Evolutionary conservation across 352 stramenopile genomes (phyloP), one percentile per base, ranked within the genome.

Genomic region (Halophytophthora batemanensis): DNA sequence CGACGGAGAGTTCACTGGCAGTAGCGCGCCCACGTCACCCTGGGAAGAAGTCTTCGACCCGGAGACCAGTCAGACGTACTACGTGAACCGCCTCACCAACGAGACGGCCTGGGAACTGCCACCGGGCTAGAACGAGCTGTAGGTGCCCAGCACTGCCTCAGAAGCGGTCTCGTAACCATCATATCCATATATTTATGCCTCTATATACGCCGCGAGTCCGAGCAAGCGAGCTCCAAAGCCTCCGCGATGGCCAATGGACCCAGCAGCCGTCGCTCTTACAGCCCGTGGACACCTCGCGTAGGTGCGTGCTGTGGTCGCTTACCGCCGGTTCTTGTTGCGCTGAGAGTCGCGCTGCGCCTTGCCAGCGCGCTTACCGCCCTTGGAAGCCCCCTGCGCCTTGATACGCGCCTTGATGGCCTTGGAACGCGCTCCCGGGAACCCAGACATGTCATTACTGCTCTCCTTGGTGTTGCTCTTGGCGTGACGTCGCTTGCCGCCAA

Each of bases 391-490:
- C 22, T 67, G 68, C 33, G 54, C 64, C 55, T 87, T 85, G 37
- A 61, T 68, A 19, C 68, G 54, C 22, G 28, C 57, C 53, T 73
- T 77, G 14, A 28, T 42, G 23, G 49, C 58, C 46, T 69, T 69
- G 25, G 25, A 31, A 46, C 71, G 66, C 10, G 53, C 56, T 22
- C 79, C 75, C 3, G 77, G 78, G 60, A 87, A 90, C 50, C 58
- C 39, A 28, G 82, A 88, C 51, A 82, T 66, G 59, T 94, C 77
- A 64, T 94, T 92, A 6, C 79, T 91, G 66, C 74, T 89, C 15
- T 89, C 74, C 46, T 81, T 80, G 10, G 80, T 76, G 77, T 94
- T 94, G 59, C 69, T 73, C 71, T 94, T 94, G 36, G 63, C 67
- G 29, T 77, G 71, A 25, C 73, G 71, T 45, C 83, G 88, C 52